Conservation (phyloP, 139 green algal genomes). For the Spirogloea muscicola region DNA sequence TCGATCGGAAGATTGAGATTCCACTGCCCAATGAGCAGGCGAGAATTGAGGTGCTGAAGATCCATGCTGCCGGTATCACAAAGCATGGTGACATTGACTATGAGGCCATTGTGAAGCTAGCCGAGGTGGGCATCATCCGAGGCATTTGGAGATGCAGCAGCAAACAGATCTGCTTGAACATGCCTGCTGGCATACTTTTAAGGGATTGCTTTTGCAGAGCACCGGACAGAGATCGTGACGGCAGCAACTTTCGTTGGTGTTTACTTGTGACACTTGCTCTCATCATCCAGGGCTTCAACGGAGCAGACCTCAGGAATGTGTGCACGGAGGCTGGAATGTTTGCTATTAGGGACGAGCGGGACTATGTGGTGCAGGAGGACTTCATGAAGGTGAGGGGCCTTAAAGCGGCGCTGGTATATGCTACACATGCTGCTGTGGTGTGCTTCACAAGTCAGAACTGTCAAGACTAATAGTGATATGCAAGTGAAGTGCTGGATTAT, state of each 20-base stretch:
- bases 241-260: neutral
- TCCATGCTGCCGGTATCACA: conserved; percentile 85
- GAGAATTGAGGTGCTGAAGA: conserved; percentile 98
- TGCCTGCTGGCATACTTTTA: too few relatives aligned
- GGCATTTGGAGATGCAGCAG: too few relatives aligned
- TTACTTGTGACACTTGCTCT: neutral
- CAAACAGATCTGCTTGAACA: too few relatives aligned
- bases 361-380: conserved; percentile 95
- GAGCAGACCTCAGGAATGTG: conserved; percentile 96
- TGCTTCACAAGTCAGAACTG: neutral
- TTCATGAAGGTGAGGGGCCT: conserved; percentile 87
- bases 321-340: conserved; percentile 99
- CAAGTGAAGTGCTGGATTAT: too few relatives aligned
- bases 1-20: conserved; percentile 99
- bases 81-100: conserved; percentile 99
- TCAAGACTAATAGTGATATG: too few relatives aligned
- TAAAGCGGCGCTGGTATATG: conserved; percentile 5
- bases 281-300: conserved; percentile 82
- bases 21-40: conserved; percentile 94
- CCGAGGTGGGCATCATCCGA: conserved; percentile 55
- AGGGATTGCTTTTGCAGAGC: neutral
- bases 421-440: neutral
- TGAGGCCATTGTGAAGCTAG: conserved; percentile 94
- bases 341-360: conserved; percentile 94
- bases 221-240: neutral